A percentile compares a stretch with the other conserved stretches of the same genome.
phyloP scores from a whole-genome alignment of 2,329 filamentous ascomycete genomes.

The Myriosclerotinia curreyana region DNA sequence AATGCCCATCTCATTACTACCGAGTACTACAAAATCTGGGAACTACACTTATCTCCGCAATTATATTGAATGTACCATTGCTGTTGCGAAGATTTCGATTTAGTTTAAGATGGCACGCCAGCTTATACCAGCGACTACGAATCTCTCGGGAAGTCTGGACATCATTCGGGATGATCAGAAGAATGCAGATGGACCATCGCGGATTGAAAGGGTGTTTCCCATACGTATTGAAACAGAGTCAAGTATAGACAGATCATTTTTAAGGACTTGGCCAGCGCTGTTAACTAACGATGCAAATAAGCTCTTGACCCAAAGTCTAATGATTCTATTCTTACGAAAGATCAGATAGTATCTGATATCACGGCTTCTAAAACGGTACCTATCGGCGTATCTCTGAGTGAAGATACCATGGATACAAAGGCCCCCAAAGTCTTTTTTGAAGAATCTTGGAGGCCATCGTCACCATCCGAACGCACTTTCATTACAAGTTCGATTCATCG shows the following conservation, averaged over 20 bases:
- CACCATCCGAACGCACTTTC: slow-evolving; percentile 1
- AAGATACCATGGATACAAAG: not conserved
- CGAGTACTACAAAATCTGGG: not conserved
- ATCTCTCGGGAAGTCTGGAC: not conserved
- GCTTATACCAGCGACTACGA: not conserved
- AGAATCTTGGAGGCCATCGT: slow-evolving; percentile 1
- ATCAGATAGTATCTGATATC: not conserved
- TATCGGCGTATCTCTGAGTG: not conserved
- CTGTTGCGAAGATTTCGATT: not conserved
- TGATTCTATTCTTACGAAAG: not conserved
- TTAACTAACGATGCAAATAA: not conserved
- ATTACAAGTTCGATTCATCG: slow-evolving; percentile 14
- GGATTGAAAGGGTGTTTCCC: slow-evolving; percentile 21
- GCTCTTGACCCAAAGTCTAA: not conserved
- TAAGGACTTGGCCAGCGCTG: too few relatives aligned
- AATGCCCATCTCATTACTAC: not conserved
- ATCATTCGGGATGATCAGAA: not conserved
- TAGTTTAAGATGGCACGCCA: not conserved
- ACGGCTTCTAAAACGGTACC: not conserved
- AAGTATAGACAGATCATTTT: not conserved
- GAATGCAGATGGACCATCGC: not conserved
- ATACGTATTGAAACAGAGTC: slow-evolving; percentile 21
- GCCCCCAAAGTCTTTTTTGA: slow-evolving; percentile 6
- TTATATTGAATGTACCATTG: not conserved
- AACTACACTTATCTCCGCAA: not conserved